phyloP scores from a whole-genome alignment of 106 monocot species.

The Apostasia ramifera region DNA sequence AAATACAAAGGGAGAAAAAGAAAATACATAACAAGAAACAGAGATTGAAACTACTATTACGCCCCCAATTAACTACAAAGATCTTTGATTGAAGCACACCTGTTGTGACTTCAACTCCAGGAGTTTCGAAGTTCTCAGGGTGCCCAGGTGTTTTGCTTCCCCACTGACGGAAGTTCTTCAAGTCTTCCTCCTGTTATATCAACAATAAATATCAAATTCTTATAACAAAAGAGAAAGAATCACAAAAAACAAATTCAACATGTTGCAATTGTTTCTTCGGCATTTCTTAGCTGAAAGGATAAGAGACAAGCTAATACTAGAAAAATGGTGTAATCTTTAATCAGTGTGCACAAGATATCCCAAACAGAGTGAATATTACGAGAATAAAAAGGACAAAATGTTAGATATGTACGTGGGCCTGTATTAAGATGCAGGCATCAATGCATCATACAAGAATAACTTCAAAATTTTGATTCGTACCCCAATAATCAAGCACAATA shows the following conservation, averaged over 20 bases:
- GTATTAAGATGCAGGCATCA: background rate
- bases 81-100: conserved; percentile 54
- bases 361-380: background rate
- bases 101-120: conserved; percentile 91
- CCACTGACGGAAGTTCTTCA: conserved; percentile 81
- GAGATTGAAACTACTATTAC: background rate
- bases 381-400: no score
- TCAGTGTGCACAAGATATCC: background rate
- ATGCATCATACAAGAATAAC: no score
- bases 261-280: no score
- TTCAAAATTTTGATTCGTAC: background rate
- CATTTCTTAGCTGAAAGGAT: no score
- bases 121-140: conserved; percentile 95
- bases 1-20: background rate
- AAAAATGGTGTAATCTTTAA: background rate
- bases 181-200: conserved; percentile 46
- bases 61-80: background rate
- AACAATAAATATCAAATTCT: background rate
- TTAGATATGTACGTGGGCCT: no score
- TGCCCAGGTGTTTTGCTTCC: conserved; percentile 91
- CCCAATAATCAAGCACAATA: conserved; percentile 2
- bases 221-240: no score
- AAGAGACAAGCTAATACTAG: background rate
- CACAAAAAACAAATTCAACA: no score
- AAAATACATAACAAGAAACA: conserved; percentile 30